Base-by-base conservation (phyloP, 768 basidiomycete species). In the Naganishia friedmannii region DNA sequence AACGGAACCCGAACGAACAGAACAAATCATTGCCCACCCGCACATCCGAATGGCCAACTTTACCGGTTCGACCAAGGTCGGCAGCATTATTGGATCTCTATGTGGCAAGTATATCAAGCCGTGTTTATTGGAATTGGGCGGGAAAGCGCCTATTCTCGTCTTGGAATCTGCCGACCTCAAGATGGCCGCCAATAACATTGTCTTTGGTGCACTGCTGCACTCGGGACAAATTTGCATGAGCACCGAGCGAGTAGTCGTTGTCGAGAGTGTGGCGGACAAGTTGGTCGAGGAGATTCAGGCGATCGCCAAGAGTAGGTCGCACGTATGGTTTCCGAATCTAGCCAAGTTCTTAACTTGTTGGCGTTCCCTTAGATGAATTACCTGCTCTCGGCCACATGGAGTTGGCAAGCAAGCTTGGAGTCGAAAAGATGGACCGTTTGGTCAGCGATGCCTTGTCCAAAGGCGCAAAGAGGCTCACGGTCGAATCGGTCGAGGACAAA, bases 11-110 rank as follows among this genome's bases (percentile, higher is more conserved):
- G 73, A 75, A 0, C 74, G 85, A 39, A 84, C 84, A 0, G 81
- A 85, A 0, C 83, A 86, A 75, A 83, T 87, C 26, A 87, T 88
- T 67, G 86, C 83, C 1, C 85, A 88, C 74, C 85, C 86, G 2
- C 75, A 80, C 23, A 82, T 88, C 28, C 46, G 69, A 28, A 76
- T 66, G 66, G 73, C 53, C 65, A 88, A 86, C 85, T 82, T 82
- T 70, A 82, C 82, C 17, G 79, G 80, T 8, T 82, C 77, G 1
- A 74, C 77, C 5, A 58, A 70, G 10, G 74, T 82, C 2, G 82
- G 83, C 0, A 67, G 72, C 5, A 78, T 76, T 46, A 73, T 83
- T 42, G 82, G 77, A 0, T 70, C 73, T 46, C 48, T 78, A 21
- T 81, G 79, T 58, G 83, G 82, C 2, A 73, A 76, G 53, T 69